Percentiles rank a stretch among this genome's conserved stretches.
These are phyloP conservation scores for Cladorrhinum samala DNA, from an alignment of 495 filamentous ascomycete species.

Conservation along the genomic window DNA sequence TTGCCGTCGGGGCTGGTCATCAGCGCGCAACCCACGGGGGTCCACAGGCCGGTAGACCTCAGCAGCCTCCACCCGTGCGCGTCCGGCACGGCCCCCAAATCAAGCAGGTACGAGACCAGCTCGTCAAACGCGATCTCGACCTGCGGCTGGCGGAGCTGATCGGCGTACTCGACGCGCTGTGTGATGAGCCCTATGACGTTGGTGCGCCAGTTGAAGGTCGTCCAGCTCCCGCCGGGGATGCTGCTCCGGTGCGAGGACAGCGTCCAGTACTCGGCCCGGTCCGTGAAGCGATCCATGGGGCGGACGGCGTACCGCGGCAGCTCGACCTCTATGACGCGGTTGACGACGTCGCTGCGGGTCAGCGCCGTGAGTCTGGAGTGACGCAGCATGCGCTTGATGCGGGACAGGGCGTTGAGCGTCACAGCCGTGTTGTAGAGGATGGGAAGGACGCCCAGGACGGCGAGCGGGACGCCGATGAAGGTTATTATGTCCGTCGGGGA, in stretches of 20 bases:
- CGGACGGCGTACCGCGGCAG: slow-evolving; percentile 57
- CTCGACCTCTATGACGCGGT: slow-evolving; percentile 60
- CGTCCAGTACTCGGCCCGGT: slow-evolving; percentile 50
- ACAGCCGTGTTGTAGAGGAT: slow-evolving; percentile 56
- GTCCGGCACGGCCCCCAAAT: slow-evolving; percentile 56
- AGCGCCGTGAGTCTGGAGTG: slow-evolving; percentile 48
- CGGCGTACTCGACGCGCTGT: slow-evolving; percentile 57
- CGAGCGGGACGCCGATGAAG: slow-evolving; percentile 57
- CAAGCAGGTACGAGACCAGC: slow-evolving; percentile 54
- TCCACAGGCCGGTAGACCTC: slow-evolving; percentile 55
- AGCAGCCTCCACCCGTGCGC: slow-evolving; percentile 53
- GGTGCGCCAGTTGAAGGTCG: slow-evolving; percentile 57
- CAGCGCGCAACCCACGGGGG: slow-evolving; percentile 53
- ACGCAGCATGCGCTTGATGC: slow-evolving; percentile 50
- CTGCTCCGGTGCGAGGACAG: slow-evolving; percentile 39
- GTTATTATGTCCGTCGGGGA: slow-evolving; percentile 41
- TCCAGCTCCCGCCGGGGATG: slow-evolving; percentile 58
- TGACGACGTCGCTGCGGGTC: slow-evolving; percentile 56
- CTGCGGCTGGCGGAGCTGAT: slow-evolving; percentile 58
- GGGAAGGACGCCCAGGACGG: slow-evolving; percentile 60
- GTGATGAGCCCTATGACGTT: slow-evolving; percentile 53
- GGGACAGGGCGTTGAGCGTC: slow-evolving; percentile 48
- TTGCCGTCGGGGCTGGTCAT: slow-evolving; percentile 48
- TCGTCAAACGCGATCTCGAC: slow-evolving; percentile 60
- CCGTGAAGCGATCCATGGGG: slow-evolving; percentile 49